phyloP scores from a whole-genome alignment of 805 yeast genomes.

The Blastobotrys attinorum region DNA sequence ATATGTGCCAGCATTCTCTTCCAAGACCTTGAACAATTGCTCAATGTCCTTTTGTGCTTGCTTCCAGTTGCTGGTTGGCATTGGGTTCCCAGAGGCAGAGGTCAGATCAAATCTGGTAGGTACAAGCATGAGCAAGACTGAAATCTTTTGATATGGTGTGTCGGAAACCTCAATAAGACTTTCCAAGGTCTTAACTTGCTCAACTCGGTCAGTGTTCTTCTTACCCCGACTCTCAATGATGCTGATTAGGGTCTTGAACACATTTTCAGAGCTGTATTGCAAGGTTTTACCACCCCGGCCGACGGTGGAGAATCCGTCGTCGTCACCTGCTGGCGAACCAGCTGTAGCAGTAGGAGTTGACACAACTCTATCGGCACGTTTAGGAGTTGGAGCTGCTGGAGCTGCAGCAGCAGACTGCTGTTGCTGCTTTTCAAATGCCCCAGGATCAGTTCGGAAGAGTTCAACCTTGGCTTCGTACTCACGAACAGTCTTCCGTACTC shows the following conservation, averaged over 20 bases:
- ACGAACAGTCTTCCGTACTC: constrained; percentile 70
- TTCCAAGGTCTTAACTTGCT: constrained; percentile 69
- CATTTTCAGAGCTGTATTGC: constrained; percentile 35
- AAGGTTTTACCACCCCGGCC: constrained; percentile 33
- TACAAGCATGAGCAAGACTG: constrained; percentile 70
- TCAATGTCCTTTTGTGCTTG: constrained; percentile 54
- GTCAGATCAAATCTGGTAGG: constrained; percentile 83
- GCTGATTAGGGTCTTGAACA: constrained; percentile 64
- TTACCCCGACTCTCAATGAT: constrained; percentile 91
- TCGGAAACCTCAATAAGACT: constrained; percentile 42
- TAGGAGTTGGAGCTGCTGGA: constrained; percentile 21
- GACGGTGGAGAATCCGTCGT: constrained; percentile 32
- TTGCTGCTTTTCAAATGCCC: constrained; percentile 56
- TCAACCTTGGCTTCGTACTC: constrained; percentile 57
- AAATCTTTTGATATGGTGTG: constrained; percentile 66
- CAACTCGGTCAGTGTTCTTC: constrained; percentile 78
- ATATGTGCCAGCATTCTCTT: constrained; percentile 47
- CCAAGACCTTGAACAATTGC: constrained; percentile 59
- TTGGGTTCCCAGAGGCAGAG: constrained; percentile 53
- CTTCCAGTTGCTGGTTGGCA: constrained; percentile 80
- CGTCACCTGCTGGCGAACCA: constrained; percentile 27
- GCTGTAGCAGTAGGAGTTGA: constrained; percentile 27
- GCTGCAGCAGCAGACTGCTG: not conserved
- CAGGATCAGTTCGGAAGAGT: constrained; percentile 61
- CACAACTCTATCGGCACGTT: constrained; percentile 25